Percentiles rank a stretch among this genome's conserved stretches.
These are phyloP conservation scores for Mortierella sp. DNA, from an alignment of 371 early-diverging fungal species.

Conservation along the genomic window DNA sequence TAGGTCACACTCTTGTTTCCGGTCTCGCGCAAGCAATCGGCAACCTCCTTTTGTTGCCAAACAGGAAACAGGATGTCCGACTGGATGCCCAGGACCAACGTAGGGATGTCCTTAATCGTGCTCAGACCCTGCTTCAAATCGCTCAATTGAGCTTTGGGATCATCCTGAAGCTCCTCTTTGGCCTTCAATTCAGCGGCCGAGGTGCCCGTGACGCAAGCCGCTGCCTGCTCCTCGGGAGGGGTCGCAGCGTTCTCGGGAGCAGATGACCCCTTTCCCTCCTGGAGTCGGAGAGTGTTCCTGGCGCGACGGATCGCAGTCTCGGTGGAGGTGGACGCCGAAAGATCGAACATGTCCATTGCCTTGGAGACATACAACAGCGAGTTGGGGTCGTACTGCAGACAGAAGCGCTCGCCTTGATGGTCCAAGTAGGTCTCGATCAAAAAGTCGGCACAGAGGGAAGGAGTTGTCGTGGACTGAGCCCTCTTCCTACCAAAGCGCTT, in stretches of 20 bases:
- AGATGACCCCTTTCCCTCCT: slow-evolving; percentile 49
- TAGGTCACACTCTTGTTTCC: slow-evolving; percentile 94
- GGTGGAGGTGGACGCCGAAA: slow-evolving; percentile 71
- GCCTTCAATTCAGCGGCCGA: not conserved
- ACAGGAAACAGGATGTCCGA: slow-evolving; percentile 95
- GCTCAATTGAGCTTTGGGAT: slow-evolving; percentile 63
- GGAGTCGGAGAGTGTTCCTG: slow-evolving; percentile 48
- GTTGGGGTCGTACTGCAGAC: slow-evolving; percentile 94
- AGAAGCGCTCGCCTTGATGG: slow-evolving; percentile 95
- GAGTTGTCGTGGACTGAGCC: slow-evolving; percentile 76
- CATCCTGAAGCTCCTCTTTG: slow-evolving; percentile 17
- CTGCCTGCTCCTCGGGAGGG: slow-evolving; percentile 45
- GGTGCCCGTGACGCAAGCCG: slow-evolving; percentile 21
- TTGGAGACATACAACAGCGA: slow-evolving; percentile 94
- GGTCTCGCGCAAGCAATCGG: slow-evolving; percentile 80
- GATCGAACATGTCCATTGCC: slow-evolving; percentile 98
- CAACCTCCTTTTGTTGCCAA: slow-evolving; percentile 96
- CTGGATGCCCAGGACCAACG: slow-evolving; percentile 93
- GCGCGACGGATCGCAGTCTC: slow-evolving; percentile 64
- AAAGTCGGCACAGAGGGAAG: slow-evolving; percentile 93
- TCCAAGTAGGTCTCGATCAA: slow-evolving; percentile 96
- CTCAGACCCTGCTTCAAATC: slow-evolving; percentile 73
- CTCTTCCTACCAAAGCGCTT: slow-evolving; percentile 92
- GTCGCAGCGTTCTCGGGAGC: slow-evolving; percentile 54
- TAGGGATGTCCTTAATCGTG: slow-evolving; percentile 74